Evolutionary conservation across 495 filamentous ascomycete genomes (phyloP).

Genomic region (Mytilinidion resinicola): DNA sequence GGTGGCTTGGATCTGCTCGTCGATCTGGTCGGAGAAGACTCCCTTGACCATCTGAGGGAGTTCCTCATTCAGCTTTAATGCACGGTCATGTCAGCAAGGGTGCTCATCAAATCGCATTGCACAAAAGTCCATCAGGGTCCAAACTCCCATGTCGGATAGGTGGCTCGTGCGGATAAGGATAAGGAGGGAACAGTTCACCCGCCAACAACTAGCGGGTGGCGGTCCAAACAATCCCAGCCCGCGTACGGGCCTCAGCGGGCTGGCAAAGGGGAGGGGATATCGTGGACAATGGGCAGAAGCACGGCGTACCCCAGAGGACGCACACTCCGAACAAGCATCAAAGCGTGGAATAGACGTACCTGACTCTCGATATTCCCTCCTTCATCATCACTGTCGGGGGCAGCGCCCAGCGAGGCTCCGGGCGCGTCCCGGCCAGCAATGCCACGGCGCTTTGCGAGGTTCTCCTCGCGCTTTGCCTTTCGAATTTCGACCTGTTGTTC

Average conservation of each 20-base stretch:
- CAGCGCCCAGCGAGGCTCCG: constrained; percentile 77
- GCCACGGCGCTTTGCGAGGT: constrained; percentile 94
- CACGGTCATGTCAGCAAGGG: constrained; percentile 7
- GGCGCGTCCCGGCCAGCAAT: constrained; percentile 76
- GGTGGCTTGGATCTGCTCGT: constrained; percentile 95
- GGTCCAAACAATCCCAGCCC: neutral
- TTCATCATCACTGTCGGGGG: constrained; percentile 95
- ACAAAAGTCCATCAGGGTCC: neutral
- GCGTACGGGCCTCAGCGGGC: no score
- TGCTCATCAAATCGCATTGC: neutral
- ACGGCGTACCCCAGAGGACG: no score
- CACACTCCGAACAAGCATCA: no score
- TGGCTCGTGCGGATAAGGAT: constrained; percentile 4
- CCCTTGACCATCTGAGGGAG: constrained; percentile 96
- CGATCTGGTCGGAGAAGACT: constrained; percentile 97
- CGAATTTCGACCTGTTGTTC: constrained; percentile 99
- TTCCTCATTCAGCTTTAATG: constrained; percentile 82
- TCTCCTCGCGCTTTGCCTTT: constrained; percentile 96
- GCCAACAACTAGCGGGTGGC: neutral
- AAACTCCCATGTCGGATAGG: neutral
- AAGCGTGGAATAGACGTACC: constrained; percentile 55
- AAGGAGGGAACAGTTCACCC: neutral
- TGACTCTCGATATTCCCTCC: constrained; percentile 88
- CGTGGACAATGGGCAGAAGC: no score
- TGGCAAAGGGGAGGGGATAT: no score